phyloP scores from a whole-genome alignment of 2,329 filamentous ascomycete genomes.

The Elsinoe perseae region DNA sequence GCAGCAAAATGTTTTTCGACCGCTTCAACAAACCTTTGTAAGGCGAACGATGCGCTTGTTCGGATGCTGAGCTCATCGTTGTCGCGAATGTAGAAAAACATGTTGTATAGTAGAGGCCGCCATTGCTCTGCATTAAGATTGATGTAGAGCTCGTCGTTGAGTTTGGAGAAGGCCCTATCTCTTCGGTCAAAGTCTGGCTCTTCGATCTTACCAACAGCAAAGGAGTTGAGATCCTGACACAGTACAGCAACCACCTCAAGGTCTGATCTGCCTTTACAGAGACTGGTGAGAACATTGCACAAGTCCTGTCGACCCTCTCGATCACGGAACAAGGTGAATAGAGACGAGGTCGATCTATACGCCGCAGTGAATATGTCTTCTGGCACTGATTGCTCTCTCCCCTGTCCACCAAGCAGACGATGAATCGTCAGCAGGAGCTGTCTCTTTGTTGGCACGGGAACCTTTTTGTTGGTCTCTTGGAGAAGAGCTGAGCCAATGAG shows the following conservation, averaged over 20 bases:
- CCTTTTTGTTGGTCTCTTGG: conserved; percentile 72
- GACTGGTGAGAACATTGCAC: conserved; percentile 62
- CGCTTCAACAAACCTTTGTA: conserved; percentile 68
- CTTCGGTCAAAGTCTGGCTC: conserved; percentile 83
- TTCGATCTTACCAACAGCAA: conserved; percentile 62
- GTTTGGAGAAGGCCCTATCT: conserved; percentile 63
- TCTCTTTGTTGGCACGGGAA: conserved; percentile 70
- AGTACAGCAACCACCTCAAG: conserved; percentile 58
- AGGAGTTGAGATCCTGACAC: conserved; percentile 75
- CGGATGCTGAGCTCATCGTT: conserved; percentile 84
- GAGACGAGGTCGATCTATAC: conserved; percentile 65
- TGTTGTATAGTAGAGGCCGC: conserved; percentile 80
- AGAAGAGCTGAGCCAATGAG: conserved; percentile 74
- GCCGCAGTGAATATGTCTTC: conserved; percentile 68
- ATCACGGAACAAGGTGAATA: conserved; percentile 90
- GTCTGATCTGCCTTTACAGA: conserved; percentile 56
- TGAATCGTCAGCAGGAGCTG: conserved; percentile 59
- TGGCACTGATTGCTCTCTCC: conserved; percentile 54
- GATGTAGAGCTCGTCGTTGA: conserved; percentile 56
- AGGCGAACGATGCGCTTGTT: conserved; percentile 68
- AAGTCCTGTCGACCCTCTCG: conserved; percentile 65
- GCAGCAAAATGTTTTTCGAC: conserved; percentile 41
- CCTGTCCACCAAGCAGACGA: neutral
- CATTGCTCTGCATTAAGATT: conserved; percentile 66
- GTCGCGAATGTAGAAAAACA: conserved; percentile 77